Base-by-base conservation (phyloP, 1,139 yeast species). In the Yamadazyma aaseri region DNA sequence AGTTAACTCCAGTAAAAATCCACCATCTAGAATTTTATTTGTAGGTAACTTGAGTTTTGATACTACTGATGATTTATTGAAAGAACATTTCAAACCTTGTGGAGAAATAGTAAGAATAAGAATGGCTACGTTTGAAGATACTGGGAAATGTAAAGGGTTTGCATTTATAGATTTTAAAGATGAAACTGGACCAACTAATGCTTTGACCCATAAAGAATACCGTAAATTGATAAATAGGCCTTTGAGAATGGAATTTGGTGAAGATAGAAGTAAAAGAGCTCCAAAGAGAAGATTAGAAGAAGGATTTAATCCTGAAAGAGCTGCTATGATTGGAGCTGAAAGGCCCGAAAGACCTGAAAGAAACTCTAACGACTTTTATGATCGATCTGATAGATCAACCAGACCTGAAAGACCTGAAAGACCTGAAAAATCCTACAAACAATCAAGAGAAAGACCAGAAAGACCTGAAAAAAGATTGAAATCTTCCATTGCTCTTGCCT, bases 91-190 rank as follows among this genome's bases (percentile, higher is more conserved):
- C 66, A 75, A 75, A 52, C 79, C 70, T 47, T 81, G 86, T 53
- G 97, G 97, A 20, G 90, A 86, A 41, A 89, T 89, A 38, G 64
- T 72, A 20, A 79, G 76, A 48, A 78, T 90, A 35, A 76, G 98
- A 58, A 90, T 90, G 95, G 97, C 97, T 2, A 90, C 98, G 6
- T 92, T 92, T 58, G 92, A 92, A 62, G 98, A 92, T 54, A 69
- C 86, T 27, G 97, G 97, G 1, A 90, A 89, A 56, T 92, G 97
- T 66, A 92, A 92, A 58, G 98, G 98, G 2, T 92, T 90, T 68
- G 92, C 96, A 1, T 92, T 92, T 53, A 65, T 92, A 26, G 98
- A 92, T 59, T 92, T 90, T 63, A 75, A 70, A 47, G 82, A 81
- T 46, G 85, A 83, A 44, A 76, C 75, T 20, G 90, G 94, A 3